Evolutionary conservation across 2,329 filamentous ascomycete species (phyloP).

Genomic region (Dryadomyces sulphureus): DNA sequence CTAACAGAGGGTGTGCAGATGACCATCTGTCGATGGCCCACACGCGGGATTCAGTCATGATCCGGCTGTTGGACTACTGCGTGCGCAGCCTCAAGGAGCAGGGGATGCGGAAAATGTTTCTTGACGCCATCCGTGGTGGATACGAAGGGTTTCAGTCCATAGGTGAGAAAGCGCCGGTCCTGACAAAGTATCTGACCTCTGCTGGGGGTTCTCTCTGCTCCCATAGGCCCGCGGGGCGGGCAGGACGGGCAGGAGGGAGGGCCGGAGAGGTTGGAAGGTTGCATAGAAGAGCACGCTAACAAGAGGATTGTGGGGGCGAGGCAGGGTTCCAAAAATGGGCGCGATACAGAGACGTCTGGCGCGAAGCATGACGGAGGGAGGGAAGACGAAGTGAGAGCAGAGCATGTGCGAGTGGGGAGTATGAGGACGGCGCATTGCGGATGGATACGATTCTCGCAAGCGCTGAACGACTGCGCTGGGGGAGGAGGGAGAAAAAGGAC

Average conservation of each 20-base stretch:
- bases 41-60: conserved; percentile 32
- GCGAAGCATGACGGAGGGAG: conserved; percentile 14
- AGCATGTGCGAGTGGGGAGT: too few relatives aligned
- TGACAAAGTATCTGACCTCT: background rate
- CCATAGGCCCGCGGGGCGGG: background rate
- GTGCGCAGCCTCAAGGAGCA: conserved; percentile 29
- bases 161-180: conserved; percentile 23
- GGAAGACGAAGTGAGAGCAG: background rate
- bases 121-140: conserved; percentile 38
- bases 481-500: background rate
- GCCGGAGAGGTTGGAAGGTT: background rate
- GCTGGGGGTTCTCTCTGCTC: background rate
- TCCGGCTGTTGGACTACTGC: conserved; percentile 38
- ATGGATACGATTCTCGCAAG: background rate
- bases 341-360: conserved; percentile 40
- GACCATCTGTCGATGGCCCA: conserved; percentile 26
- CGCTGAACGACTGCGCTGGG: background rate
- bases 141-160: conserved; percentile 34
- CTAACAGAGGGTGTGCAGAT: conserved; percentile 17
- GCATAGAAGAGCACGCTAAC: background rate
- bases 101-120: conserved; percentile 38
- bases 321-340: conserved; percentile 45
- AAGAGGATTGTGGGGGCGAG: background rate
- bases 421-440: too few relatives aligned
- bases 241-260: background rate